Conservation (phyloP, 371 early-diverging fungal genomes). For the Nematocida ausubeli region DNA sequence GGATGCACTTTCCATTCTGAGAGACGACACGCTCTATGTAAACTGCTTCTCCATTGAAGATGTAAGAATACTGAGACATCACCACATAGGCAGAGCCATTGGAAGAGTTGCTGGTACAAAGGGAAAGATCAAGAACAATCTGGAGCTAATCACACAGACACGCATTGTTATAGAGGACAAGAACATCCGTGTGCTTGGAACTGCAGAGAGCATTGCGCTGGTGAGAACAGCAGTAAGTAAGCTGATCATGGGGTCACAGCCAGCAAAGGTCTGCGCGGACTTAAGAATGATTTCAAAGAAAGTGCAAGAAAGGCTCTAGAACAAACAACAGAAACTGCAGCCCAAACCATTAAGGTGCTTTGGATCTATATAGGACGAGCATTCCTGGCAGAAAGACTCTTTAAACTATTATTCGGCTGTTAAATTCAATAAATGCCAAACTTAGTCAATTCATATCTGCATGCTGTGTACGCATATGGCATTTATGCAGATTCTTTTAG, state of each 20-base stretch:
- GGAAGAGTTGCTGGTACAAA: conserved; percentile 97
- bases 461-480: no score
- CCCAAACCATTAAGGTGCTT: no score
- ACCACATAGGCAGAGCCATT: conserved; percentile 90
- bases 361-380: no score
- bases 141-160: conserved; percentile 89
- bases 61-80: conserved; percentile 85
- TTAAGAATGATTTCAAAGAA: conserved; percentile 63
- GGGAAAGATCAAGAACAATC: conserved; percentile 90
- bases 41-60: conserved; percentile 96
- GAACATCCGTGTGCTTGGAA: conserved; percentile 89
- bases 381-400: no score
- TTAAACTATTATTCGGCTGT: no score
- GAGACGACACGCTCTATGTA: conserved; percentile 72
- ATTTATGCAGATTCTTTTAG: no score
- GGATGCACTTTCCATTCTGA: conserved; percentile 83
- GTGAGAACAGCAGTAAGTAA: conserved; percentile 87
- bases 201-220: conserved; percentile 87
- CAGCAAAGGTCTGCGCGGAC: conserved; percentile 83
- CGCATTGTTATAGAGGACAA: conserved; percentile 91
- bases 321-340: no score
- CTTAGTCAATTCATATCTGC: no score
- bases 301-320: conserved; percentile 60
- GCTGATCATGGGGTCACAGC: conserved; percentile 89
- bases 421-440: no score